Percentiles rank a stretch among this genome's conserved stretches.
Conservation (phyloP, 129 eudicot species). For the Deinandra increscens region DNA sequence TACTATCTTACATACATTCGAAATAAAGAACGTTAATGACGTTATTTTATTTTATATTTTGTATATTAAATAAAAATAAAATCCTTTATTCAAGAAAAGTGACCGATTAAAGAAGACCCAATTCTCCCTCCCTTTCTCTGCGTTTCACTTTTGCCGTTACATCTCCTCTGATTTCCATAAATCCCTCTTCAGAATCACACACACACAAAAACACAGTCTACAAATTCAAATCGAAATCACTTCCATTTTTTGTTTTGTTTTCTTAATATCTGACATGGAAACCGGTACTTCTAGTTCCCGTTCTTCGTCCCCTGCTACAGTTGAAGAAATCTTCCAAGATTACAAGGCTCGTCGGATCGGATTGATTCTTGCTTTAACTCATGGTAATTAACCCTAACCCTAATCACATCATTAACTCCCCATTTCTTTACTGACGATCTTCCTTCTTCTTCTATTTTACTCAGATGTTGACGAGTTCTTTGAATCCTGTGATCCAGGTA, state of each 20-base stretch:
- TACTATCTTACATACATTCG: too few species aligned
- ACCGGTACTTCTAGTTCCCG: conserved; percentile 57
- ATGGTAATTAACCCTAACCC: conserved; percentile 40
- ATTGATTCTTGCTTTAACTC: conserved; percentile 73
- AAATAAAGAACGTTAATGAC: too few species aligned
- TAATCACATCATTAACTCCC: neutral
- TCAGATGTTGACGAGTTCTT: conserved; percentile 92
- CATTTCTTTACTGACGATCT: neutral
- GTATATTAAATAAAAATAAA: too few species aligned
- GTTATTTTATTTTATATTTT: too few species aligned
- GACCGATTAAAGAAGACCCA: neutral
- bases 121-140: neutral
- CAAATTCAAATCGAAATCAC: neutral
- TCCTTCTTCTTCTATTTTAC: neutral
- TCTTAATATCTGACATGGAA: neutral
- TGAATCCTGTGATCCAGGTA: conserved; percentile 90
- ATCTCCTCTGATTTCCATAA: neutral
- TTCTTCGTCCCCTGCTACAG: conserved; percentile 68
- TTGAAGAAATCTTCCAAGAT: conserved; percentile 89
- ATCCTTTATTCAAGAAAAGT: too few species aligned
- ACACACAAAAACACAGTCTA: too few species aligned
- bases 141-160: neutral
- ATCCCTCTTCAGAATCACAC: neutral
- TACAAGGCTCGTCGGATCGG: conserved; percentile 71
- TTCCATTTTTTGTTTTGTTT: neutral